These are phyloP conservation scores for Suillus weaverae DNA, from an alignment of 768 basidiomycete species.

Conservation along the genomic window DNA sequence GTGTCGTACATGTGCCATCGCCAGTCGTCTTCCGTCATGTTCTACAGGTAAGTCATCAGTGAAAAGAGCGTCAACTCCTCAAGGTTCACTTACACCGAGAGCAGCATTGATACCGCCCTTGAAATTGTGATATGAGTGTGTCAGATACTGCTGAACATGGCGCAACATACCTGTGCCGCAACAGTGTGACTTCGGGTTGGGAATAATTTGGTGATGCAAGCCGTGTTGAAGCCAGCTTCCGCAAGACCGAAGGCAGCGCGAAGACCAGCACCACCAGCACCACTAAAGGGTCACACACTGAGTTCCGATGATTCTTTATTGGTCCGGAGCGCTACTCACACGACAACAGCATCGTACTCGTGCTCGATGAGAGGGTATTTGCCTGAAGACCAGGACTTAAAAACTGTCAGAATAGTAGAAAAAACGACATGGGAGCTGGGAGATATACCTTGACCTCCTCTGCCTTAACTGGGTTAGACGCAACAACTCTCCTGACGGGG, in stretches of 20 bases:
- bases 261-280: constrained; percentile 97
- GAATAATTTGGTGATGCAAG: constrained; percentile 98
- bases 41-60: constrained; percentile 43
- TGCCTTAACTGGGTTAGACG: constrained; percentile 75
- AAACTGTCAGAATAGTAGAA: constrained; percentile 12
- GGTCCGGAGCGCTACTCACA: constrained; percentile 58
- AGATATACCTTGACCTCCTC: constrained; percentile 72
- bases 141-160: neutral
- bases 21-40: constrained; percentile 99
- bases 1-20: constrained; percentile 99
- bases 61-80: neutral
- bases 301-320: constrained; percentile 12
- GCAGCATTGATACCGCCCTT: constrained; percentile 99
- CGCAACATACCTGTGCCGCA: constrained; percentile 78
- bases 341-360: constrained; percentile 97
- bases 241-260: constrained; percentile 98
- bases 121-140: neutral
- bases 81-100: constrained; percentile 65
- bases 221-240: constrained; percentile 97
- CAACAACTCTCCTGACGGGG: constrained; percentile 58
- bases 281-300: constrained; percentile 47
- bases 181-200: constrained; percentile 99
- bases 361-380: constrained; percentile 98
- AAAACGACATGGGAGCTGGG: constrained; percentile 15
- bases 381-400: constrained; percentile 73